Conservation (phyloP, 768 basidiomycete genomes). For the Omphalotus guepiniiformis region DNA sequence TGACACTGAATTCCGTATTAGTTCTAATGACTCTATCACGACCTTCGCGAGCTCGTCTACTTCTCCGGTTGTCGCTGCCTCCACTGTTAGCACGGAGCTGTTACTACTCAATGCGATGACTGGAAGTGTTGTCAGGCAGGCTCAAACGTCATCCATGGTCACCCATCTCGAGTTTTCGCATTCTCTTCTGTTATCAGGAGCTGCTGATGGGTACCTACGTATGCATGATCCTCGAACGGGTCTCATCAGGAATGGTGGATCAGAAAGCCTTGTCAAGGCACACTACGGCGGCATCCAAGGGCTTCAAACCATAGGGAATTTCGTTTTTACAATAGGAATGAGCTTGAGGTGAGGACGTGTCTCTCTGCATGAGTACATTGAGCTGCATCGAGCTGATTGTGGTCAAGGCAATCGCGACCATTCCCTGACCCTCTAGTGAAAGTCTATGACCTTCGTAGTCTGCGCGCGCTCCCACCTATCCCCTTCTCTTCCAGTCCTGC, state of each 20-base stretch:
- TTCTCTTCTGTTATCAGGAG: conserved; percentile 62
- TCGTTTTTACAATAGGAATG: conserved; percentile 83
- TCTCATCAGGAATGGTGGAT: conserved; percentile 39
- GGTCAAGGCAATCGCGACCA: conserved; percentile 75
- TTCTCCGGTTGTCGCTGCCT: conserved; percentile 57
- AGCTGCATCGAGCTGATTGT: neutral
- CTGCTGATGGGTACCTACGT: conserved; percentile 69
- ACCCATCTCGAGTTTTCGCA: conserved; percentile 66
- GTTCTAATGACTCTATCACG: conserved; percentile 28
- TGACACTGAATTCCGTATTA: conserved; percentile 13
- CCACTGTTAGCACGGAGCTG: conserved; percentile 57
- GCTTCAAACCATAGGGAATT: conserved; percentile 73
- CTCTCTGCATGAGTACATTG: neutral
- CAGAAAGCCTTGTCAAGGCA: conserved; percentile 62
- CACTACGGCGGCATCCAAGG: conserved; percentile 83
- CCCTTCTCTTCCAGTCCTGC: conserved; percentile 85
- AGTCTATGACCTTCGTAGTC: conserved; percentile 82
- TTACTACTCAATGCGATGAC: conserved; percentile 71
- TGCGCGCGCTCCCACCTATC: conserved; percentile 79
- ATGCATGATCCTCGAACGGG: conserved; percentile 68
- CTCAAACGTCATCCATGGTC: conserved; percentile 50
- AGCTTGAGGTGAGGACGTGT: conserved; percentile 59
- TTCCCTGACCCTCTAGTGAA: conserved; percentile 91
- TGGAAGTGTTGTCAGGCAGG: conserved; percentile 58
- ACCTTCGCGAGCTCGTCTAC: conserved; percentile 46